Evolutionary conservation across 805 yeast species (phyloP), one percentile per base, ranked within the genome.

Genomic region (Candida nitratophila): DNA sequence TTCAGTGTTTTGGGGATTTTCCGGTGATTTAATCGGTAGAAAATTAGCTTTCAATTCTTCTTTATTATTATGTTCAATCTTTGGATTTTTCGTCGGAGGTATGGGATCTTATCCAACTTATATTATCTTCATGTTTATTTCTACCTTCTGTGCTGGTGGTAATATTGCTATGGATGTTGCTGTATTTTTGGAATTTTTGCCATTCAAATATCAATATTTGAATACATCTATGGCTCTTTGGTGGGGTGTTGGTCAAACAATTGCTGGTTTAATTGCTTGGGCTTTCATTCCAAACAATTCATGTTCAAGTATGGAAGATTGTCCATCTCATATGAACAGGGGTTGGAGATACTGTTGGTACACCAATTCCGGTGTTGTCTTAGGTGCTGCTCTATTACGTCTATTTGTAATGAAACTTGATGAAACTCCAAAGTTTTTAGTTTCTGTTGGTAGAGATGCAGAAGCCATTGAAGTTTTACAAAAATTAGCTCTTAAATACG

Each of bases 181-280:
- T 35, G 73, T 74, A 9, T 74, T 74, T 50, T 55, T 77, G 32
- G 81, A 77, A 52, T 75, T 70, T 45, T 60, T 77, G 45, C 83
- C 83, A 2, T 60, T 67, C 37, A 69, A 68, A 40, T 61, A 70
- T 50, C 78, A 76, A 50, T 77, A 71, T 69, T 55, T 76, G 48
- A 64, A 73, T 41, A 76, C 82, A 2, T 64, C 74, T 32, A 68
- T 79, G 60, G 77, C 81, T 20, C 63, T 69, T 37, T 79, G 73
- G 76, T 79, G 84, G 85, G 80, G 82, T 38, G 64, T 79, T 31
- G 84, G 83, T 29, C 83, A 79, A 55, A 69, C 79, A 2, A 63
- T 78, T 37, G 71, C 79, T 12, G 66, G 66, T 29, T 59, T 77
- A 17, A 52, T 77, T 35, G 72, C 80, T 4, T 79, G 81, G 79